Percentiles rank a stretch among this genome's conserved stretches.
These are phyloP conservation scores for Trypanosoma scelopori DNA, from an alignment of 208 protist species.

Conservation along the genomic window DNA sequence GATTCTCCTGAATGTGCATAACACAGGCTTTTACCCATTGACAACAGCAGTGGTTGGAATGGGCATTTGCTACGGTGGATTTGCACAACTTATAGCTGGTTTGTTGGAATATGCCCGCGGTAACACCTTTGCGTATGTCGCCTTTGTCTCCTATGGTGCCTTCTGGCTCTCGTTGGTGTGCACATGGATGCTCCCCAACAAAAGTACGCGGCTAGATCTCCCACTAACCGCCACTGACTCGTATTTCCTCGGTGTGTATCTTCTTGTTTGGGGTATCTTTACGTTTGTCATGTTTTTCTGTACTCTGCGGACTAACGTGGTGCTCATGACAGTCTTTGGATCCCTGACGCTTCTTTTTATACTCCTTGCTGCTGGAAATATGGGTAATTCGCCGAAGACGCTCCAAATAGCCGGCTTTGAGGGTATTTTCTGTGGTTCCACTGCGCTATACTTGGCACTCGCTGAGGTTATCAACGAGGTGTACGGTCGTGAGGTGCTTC, in stretches of 20 bases:
- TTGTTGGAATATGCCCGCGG: conserved; percentile 50
- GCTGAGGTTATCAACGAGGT: conserved; percentile 46
- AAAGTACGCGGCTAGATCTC: not conserved
- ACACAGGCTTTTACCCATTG: conserved; percentile 41
- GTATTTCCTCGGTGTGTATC: conserved; percentile 22
- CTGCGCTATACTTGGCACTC: conserved; percentile 57
- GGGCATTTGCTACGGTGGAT: conserved; percentile 52
- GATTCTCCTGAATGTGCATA: conserved; percentile 55
- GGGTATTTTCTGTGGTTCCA: conserved; percentile 45
- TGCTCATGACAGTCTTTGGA: conserved; percentile 20
- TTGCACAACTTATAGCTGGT: conserved; percentile 52
- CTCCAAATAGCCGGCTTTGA: conserved; percentile 38
- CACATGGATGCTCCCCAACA: conserved; percentile 43
- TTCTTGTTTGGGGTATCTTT: conserved; percentile 32
- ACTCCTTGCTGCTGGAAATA: conserved; percentile 41
- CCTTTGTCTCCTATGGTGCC: conserved; percentile 43
- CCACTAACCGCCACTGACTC: conserved; percentile 10
- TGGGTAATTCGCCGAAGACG: conserved; percentile 16
- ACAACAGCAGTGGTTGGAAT: conserved; percentile 35
- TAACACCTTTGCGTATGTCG: conserved; percentile 54
- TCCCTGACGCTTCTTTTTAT: conserved; percentile 35
- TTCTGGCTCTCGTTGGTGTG: conserved; percentile 59
- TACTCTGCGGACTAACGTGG: conserved; percentile 21
- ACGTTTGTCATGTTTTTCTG: conserved; percentile 25
- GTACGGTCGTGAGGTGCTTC: conserved; percentile 40